Evolutionary conservation across 495 filamentous ascomycete species (phyloP).

Genomic region (Rostrohypoxylon terebratum): DNA sequence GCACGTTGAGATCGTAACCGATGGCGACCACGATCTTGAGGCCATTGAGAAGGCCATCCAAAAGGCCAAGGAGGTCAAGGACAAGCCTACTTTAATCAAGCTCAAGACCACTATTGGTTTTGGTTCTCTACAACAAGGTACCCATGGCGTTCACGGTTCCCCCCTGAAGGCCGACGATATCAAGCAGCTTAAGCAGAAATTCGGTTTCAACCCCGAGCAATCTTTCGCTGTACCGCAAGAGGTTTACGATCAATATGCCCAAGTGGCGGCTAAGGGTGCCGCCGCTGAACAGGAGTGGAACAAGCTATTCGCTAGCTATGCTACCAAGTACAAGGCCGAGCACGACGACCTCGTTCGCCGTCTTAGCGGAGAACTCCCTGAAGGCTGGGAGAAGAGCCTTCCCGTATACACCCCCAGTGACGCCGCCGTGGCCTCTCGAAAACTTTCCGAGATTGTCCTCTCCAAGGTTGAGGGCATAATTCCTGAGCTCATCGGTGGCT

Average conservation of each 20-base stretch:
- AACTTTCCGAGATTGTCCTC: constrained; percentile 94
- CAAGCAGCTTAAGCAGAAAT: constrained; percentile 88
- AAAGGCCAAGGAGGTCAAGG: constrained; percentile 83
- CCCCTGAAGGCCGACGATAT: constrained; percentile 94
- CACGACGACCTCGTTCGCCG: constrained; percentile 84
- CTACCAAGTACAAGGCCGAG: constrained; percentile 77
- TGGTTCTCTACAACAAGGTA: constrained; percentile 93
- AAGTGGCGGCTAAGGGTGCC: constrained; percentile 84
- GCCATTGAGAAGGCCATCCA: constrained; percentile 90
- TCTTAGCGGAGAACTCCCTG: constrained; percentile 84
- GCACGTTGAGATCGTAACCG: constrained; percentile 86
- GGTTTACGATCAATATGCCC: constrained; percentile 91
- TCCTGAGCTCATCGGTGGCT: constrained; percentile 94
- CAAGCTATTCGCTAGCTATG: constrained; percentile 89
- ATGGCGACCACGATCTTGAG: constrained; percentile 91
- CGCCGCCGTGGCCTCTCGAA: constrained; percentile 86
- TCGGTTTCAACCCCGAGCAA: constrained; percentile 96
- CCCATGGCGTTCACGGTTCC: constrained; percentile 93
- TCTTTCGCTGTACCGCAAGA: constrained; percentile 93
- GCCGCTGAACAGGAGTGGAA: constrained; percentile 96
- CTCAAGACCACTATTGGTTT: constrained; percentile 98
- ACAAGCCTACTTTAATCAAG: constrained; percentile 98
- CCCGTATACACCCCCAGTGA: constrained; percentile 92
- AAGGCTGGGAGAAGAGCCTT: constrained; percentile 96
- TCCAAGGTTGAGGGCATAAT: constrained; percentile 84